Evolutionary conservation across 257 asterid genomes (phyloP), one percentile per base, ranked within the genome.

Genomic region (Paulownia fortunei): DNA sequence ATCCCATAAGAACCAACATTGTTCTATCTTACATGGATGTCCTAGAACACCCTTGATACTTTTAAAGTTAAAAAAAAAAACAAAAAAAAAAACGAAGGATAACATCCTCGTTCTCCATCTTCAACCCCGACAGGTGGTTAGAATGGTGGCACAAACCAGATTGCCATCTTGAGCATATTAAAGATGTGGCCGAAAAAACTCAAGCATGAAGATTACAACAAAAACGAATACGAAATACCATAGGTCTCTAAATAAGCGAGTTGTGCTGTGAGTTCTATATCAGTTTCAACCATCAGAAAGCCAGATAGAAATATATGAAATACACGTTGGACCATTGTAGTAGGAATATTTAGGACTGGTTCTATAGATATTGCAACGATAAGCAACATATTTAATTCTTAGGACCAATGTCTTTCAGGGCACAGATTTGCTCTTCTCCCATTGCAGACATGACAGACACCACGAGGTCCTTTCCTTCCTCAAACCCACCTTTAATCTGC

Each of bases 381-480:
- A 61, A 61, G 15, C 26, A 54, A 69, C 60, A 23, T 18, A 30
- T 26, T 78, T 76, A 89, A 19, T 84, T 88, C 78, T 87, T 88
- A 2, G 90, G 87, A 64, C 92, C 91, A 62, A 88, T 86, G 81
- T 91, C 93, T 82, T 91, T 89, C 37, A 91, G 79, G 18, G 86
- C 90, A 63, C 85, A 84, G 46, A 91, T 91, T 86, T 91, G 97
- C 84, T 91, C 97, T 73, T 91, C 97, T 32, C 94, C 97, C 95
- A 91, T 91, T 0, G 97, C 92, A 5, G 91, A 86, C 92, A 83
- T 84, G 62, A 89, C 93, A 42, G 87, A 77, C 56, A 91, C 82
- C 41, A 89, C 93, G 4, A 91, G 93, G 66, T 91, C 94, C 87
- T 91, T 91, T 63, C 94, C 94, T 71, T 91, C 97, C 67, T 80